These are phyloP conservation scores for Microdochium bolleyi DNA, from an alignment of 2,329 filamentous ascomycete genomes.

Conservation along the genomic window DNA sequence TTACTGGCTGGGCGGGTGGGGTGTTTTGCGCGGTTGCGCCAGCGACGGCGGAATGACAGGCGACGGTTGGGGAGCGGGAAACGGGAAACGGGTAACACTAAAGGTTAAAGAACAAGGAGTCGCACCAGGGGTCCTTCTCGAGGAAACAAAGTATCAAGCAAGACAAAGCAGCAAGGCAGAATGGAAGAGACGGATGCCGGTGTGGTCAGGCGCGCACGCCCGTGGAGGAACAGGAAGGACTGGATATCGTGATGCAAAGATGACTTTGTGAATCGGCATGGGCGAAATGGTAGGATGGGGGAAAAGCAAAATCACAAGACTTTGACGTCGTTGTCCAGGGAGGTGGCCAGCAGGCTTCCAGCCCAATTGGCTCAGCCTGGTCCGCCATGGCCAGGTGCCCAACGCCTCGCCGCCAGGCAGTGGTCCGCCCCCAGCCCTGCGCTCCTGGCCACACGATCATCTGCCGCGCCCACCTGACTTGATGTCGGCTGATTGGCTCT, in stretches of 20 bases:
- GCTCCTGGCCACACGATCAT: neutral
- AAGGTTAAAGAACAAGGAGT: neutral
- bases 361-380: neutral
- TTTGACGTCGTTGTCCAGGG: neutral
- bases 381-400: neutral
- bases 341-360: too few relatives aligned
- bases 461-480: neutral
- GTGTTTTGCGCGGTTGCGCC: neutral
- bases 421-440: neutral
- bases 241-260: neutral
- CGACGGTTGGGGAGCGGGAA: neutral
- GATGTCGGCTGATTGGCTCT: neutral
- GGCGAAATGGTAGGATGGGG: neutral
- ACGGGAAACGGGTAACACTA: neutral
- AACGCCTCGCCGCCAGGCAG: neutral
- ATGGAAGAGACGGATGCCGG: neutral
- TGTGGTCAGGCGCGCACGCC: neutral
- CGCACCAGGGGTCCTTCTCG: neutral
- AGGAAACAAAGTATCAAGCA: neutral
- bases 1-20: neutral
- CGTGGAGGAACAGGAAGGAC: neutral
- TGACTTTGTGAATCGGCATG: neutral
- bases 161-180: neutral
- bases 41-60: neutral
- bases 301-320: neutral